Evolutionary conservation across 73 alveolate genomes (phyloP), one percentile per base, ranked within the genome.

Genomic region (Paramecium bursaria): DNA sequence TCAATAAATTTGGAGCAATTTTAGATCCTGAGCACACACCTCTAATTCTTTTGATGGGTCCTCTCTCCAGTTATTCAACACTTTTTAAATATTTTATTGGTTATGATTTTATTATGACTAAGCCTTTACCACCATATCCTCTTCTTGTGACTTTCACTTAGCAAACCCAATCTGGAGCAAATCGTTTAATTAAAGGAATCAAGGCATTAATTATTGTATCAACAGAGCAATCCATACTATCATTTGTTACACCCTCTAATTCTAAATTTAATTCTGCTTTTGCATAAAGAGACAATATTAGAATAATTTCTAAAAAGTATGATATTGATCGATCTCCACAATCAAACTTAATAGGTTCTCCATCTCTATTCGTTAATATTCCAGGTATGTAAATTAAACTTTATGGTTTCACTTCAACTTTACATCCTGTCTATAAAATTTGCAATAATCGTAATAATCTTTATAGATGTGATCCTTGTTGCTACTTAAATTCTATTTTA

Each of bases 11-110:
- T 19, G 98, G 94, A 13, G 93, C 86, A 7, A 95, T 94, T 60
- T 89, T 94, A 74, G 94, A 86, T 4, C 96, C 88, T 75, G 92
- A 90, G 26, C 97, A 95, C 0, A 95, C 90, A 11, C 99, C 99
- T 86, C 98, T 87, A 51, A 95, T 86, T 61, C 95, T 90, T 67
- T 93, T 94, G 44, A 95, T 86, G 75, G 95, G 95, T 26, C 99
- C 99, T 89, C 95, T 97, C 46, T 95, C 95, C 39, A 75, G 60
- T 91, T 94, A 75, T 61, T 88, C 86, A 52, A 93, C 85, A 14
- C 95, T 86, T 50, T 92, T 93, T 33, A 95, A 67, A 50, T 89
- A 86, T 74, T 93, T 95, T 4, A 93, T 91, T 55, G 86, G 86
- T 21, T 96, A 93, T 7, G 88, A 85, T 57, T 75, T 92, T 52